Percentiles rank a stretch among this genome's conserved stretches.
Evolutionary conservation across 2,329 filamentous ascomycete genomes (phyloP).

Genomic region (Talaromyces atroroseus): DNA sequence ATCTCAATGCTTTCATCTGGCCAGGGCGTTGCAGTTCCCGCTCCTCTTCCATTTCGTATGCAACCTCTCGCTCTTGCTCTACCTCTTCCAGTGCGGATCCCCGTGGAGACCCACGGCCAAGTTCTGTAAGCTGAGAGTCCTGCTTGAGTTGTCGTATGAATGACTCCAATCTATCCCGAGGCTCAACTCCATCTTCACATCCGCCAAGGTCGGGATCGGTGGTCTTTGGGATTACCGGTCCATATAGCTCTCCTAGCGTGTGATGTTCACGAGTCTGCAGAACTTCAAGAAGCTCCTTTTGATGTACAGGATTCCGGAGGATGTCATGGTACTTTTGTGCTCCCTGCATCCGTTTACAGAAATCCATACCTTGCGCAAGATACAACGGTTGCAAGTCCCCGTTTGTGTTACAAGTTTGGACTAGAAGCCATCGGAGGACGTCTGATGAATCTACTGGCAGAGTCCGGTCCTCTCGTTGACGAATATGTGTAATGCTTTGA

Average conservation of each 20-base stretch:
- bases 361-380: slow-evolving; percentile 56
- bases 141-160: slow-evolving; percentile 20
- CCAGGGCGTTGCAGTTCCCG: slow-evolving; percentile 49
- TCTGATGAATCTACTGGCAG: slow-evolving; percentile 43
- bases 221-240: too few species aligned
- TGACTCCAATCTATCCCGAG: slow-evolving; percentile 33
- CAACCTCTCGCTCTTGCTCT: slow-evolving; percentile 54
- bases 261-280: slow-evolving; percentile 53
- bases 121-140: too few species aligned
- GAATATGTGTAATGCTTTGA: too few species aligned
- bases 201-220: too few species aligned
- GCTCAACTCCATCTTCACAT: too few species aligned
- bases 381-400: slow-evolving; percentile 57
- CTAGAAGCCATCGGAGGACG: slow-evolving; percentile 57
- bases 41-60: slow-evolving; percentile 40
- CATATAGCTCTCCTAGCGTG: too few species aligned
- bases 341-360: slow-evolving; percentile 52
- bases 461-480: too few species aligned
- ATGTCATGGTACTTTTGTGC: slow-evolving; percentile 42
- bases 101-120: neutral
- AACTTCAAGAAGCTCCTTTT: slow-evolving; percentile 37
- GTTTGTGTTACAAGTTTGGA: slow-evolving; percentile 57
- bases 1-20: slow-evolving; percentile 36
- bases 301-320: slow-evolving; percentile 39
- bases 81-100: slow-evolving; percentile 45